These are phyloP conservation scores for Sonneratia caseolaris DNA, from an alignment of 345 rosid species.

Conservation along the genomic window DNA sequence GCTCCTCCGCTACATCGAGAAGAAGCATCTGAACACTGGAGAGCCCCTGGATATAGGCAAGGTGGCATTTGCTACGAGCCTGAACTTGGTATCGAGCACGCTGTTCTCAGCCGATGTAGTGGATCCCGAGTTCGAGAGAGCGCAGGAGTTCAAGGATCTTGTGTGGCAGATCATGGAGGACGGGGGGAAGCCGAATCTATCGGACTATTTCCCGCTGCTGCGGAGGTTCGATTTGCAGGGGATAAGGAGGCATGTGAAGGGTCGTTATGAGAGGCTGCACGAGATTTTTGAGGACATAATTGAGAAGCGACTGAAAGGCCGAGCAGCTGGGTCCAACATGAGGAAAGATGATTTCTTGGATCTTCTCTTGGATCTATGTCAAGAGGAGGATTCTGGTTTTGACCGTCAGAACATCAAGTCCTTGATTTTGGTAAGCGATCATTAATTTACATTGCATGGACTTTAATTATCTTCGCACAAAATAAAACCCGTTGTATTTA, in stretches of 20 bases:
- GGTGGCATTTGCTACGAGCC: conserved; percentile 7
- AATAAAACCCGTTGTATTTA: no score
- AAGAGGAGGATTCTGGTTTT: conserved; percentile 14
- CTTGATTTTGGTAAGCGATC: conserved; percentile 18
- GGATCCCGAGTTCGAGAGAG: not conserved
- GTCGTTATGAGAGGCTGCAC: not conserved
- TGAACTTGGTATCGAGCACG: conserved; percentile 14
- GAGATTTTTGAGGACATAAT: conserved; percentile 11
- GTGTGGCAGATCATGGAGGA: conserved; percentile 11
- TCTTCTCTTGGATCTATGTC: conserved; percentile 21
- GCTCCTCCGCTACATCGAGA: conserved; percentile 6
- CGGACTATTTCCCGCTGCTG: conserved; percentile 7
- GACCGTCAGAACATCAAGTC: conserved; percentile 19
- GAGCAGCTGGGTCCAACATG: not conserved
- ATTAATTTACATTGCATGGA: no score
- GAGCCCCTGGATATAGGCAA: conserved; percentile 3
- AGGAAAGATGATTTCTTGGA: conserved; percentile 25
- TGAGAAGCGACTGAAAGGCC: conserved; percentile 14
- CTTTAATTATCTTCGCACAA: no score
- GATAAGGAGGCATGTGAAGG: not conserved
- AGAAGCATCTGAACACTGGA: not conserved
- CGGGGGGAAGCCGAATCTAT: conserved; percentile 10
- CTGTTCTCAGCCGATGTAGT: conserved; percentile 13
- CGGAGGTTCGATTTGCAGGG: conserved; percentile 11
- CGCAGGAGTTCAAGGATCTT: conserved; percentile 10